Evolutionary conservation across 2,329 filamentous ascomycete species (phyloP).

Genomic region (Bimuria novae-zelandiae): DNA sequence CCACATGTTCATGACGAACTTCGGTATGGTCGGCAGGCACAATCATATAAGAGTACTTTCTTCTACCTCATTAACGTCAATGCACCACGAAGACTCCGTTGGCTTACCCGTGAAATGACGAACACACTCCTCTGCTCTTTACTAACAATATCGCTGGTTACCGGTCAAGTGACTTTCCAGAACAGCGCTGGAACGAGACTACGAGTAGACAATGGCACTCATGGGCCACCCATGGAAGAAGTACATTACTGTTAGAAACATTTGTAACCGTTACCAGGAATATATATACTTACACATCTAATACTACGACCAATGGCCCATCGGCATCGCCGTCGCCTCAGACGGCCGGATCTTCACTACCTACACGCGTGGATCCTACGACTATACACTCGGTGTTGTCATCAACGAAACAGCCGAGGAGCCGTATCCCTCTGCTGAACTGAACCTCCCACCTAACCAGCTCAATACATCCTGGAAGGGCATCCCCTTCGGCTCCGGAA

Average conservation of each 20-base stretch:
- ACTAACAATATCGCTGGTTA: not conserved
- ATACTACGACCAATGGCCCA: conserved; percentile 54
- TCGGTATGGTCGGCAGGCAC: not conserved
- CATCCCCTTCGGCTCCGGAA: conserved; percentile 51
- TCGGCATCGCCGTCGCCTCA: conserved; percentile 55
- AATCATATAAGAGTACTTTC: not conserved
- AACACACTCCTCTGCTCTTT: not conserved
- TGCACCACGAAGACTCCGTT: not conserved
- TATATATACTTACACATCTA: not conserved
- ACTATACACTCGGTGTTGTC: conserved; percentile 55
- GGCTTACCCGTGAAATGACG: not conserved
- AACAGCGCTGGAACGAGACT: not conserved
- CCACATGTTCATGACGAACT: not conserved
- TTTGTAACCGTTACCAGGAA: not conserved
- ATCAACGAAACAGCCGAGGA: conserved; percentile 54
- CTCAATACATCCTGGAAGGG: conserved; percentile 51
- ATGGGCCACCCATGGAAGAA: conserved; percentile 2
- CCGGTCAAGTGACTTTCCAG: conserved; percentile 3
- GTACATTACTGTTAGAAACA: conserved; percentile 1
- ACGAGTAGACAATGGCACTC: conserved; percentile 1
- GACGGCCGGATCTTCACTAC: conserved; percentile 56
- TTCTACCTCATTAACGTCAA: not conserved
- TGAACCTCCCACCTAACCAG: conserved; percentile 53
- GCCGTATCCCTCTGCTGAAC: conserved; percentile 50
- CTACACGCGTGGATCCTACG: conserved; percentile 54